Percentiles rank a stretch among this genome's conserved stretches.
These are phyloP conservation scores for Geotrichum fermentans DNA, from an alignment of 1,139 yeast species.

Conservation along the genomic window DNA sequence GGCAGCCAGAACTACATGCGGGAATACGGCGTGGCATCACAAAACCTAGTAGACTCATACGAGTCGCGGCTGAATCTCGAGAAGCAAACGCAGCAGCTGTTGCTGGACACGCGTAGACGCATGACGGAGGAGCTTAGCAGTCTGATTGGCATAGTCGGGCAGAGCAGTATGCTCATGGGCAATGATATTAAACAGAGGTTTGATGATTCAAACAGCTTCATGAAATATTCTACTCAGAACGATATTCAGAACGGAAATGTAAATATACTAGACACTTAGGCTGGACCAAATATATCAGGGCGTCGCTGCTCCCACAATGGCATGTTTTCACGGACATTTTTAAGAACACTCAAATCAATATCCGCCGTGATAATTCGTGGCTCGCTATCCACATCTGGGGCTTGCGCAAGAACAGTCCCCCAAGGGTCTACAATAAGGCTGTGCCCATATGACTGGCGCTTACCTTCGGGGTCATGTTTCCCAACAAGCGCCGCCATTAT, in stretches of 20 bases:
- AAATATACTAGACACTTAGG: background rate
- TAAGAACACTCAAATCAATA: constrained; percentile 51
- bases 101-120: constrained; percentile 1
- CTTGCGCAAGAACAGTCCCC: constrained; percentile 72
- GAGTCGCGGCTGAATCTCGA: constrained; percentile 25
- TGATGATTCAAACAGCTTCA: background rate
- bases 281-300: constrained; percentile 46
- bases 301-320: constrained; percentile 72
- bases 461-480: constrained; percentile 50
- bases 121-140: constrained; percentile 8
- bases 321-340: constrained; percentile 58
- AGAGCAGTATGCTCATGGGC: constrained; percentile 2
- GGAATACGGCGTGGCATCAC: constrained; percentile 25
- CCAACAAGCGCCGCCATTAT: constrained; percentile 93
- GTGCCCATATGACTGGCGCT: constrained; percentile 69
- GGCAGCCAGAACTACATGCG: constrained; percentile 24
- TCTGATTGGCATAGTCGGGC: constrained; percentile 3
- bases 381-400: constrained; percentile 45
- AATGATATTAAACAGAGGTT: constrained; percentile 1
- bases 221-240: background rate
- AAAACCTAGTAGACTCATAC: constrained; percentile 25
- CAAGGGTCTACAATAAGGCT: constrained; percentile 84
- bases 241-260: background rate
- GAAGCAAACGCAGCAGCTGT: constrained; percentile 21
- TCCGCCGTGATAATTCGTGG: constrained; percentile 67